Percentiles rank a stretch among this genome's conserved stretches.
Evolutionary conservation across 306 rosid species (phyloP).

Genomic region (Fagus crenata): DNA sequence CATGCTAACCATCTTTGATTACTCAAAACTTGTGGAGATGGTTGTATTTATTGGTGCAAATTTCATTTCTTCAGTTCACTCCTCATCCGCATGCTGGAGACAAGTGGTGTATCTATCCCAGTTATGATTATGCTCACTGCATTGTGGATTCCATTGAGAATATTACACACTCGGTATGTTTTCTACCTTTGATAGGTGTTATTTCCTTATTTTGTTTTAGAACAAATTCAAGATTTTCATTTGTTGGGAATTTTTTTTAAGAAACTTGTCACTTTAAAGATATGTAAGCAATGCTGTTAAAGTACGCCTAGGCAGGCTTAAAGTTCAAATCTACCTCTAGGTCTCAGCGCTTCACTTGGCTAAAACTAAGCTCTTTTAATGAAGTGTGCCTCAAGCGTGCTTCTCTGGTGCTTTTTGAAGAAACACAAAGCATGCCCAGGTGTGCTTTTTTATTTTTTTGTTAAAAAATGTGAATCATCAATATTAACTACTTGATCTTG

Average conservation of each 20-base stretch:
- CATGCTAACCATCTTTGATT: constrained; percentile 17
- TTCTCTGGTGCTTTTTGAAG: too few relatives aligned
- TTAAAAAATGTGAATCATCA: too few relatives aligned
- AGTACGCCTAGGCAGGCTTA: too few relatives aligned
- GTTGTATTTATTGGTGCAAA: constrained; percentile 20
- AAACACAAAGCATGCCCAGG: too few relatives aligned
- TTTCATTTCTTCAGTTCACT: constrained; percentile 63
- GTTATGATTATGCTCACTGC: constrained; percentile 97
- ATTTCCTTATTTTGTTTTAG: neutral
- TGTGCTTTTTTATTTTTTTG: too few relatives aligned
- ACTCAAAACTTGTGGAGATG: constrained; percentile 13
- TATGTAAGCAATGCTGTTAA: neutral
- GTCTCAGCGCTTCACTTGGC: too few relatives aligned
- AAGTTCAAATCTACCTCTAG: too few relatives aligned
- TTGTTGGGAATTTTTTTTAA: neutral
- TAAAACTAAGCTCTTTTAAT: too few relatives aligned
- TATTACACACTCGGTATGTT: constrained; percentile 89
- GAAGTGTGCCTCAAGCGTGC: too few relatives aligned
- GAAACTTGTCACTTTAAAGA: neutral
- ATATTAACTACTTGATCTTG: too few relatives aligned
- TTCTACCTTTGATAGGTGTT: constrained; percentile 16
- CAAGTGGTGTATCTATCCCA: constrained; percentile 98
- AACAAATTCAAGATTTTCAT: constrained; percentile 5
- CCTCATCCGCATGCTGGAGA: constrained; percentile 99
- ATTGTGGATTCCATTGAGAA: constrained; percentile 98